Evolutionary conservation across 257 asterid genomes (phyloP).

Genomic region (Thymus mandschuricus): DNA sequence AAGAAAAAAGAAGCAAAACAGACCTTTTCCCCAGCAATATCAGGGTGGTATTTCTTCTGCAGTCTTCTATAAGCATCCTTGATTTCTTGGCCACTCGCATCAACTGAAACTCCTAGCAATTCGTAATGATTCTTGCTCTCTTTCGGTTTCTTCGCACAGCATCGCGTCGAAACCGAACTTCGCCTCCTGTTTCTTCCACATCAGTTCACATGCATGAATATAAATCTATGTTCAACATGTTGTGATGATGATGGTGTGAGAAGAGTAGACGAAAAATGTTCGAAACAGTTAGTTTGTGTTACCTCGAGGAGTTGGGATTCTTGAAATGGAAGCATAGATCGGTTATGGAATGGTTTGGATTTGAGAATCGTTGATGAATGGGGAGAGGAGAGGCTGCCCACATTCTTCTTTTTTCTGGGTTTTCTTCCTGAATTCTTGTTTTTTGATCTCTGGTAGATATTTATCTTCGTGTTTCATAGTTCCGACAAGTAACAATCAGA

Average conservation of each 20-base stretch:
- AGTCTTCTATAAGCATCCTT: conserved; percentile 57
- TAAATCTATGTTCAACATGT: too few species aligned
- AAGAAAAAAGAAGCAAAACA: conserved; percentile 25
- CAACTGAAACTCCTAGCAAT: conserved; percentile 52
- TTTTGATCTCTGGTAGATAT: not conserved
- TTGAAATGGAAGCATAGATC: conserved; percentile 24
- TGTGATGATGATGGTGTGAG: too few species aligned
- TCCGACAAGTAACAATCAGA: conserved; percentile 17
- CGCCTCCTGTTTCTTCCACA: conserved; percentile 23
- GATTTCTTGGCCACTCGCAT: conserved; percentile 52
- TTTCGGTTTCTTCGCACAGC: conserved; percentile 30
- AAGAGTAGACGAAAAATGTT: not conserved
- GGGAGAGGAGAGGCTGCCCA: conserved; percentile 23
- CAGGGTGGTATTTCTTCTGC: conserved; percentile 67
- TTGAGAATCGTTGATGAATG: conserved; percentile 29
- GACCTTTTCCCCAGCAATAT: conserved; percentile 74
- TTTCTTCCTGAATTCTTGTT: not conserved
- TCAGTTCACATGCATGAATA: too few species aligned
- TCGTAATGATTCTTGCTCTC: conserved; percentile 51
- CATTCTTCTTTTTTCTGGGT: conserved; percentile 28
- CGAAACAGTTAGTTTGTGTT: not conserved
- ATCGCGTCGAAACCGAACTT: conserved; percentile 30
- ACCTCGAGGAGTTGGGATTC: conserved; percentile 30
- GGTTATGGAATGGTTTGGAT: conserved; percentile 21
- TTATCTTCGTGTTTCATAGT: not conserved